Base-by-base conservation (phyloP, 345 rosid species). In the Gossypium mustelinum region DNA sequence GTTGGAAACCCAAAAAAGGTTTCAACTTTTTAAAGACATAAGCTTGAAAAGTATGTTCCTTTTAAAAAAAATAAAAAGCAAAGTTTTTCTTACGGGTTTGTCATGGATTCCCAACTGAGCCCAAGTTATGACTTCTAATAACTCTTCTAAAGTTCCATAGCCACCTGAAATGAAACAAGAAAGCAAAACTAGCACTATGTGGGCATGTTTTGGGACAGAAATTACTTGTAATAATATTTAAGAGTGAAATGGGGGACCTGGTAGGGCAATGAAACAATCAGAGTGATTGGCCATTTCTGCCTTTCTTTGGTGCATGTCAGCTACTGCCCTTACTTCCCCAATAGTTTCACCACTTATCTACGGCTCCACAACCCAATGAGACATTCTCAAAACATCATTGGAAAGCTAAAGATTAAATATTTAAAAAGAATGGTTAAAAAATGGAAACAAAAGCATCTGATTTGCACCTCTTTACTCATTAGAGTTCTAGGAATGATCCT, bases 281-380 rank as follows among this genome's bases (percentile, higher is more conserved):
- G 98, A 90, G 82, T 86, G 90, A 81, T 87, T 79, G 80, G 95
- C 97, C 98, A 94, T 94, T 85, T 94, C 98, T 9, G 98, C 98
- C 76, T 94, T 94, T 50, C 97, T 86, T 83, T 92, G 93, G 79
- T 90, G 98, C 98, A 94, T 92, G 85, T 92, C 94, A n/a, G 94
- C 92, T 50, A 94, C 98, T 41, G 93, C 79, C 82, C 77, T 86
- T 3, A 92, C 97, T 80, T 92, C 98, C 59, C 97, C 98, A 67
- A 85, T 87, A 27, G 98, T 87, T 75, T 86, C 92, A 55, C 97
- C 97, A 16, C 92, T 89, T 22, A 89, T 85, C 93, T 90, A 65
- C 58, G 41, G 66, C 62, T 59, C 69, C 43, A 29, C 68, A 76
- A 1, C 50, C n/a, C n/a, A 72, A 9, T 11, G 4, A 59, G 2